A percentile compares a stretch with the other conserved stretches of the same genome.
phyloP scores from a whole-genome alignment of 2,329 filamentous ascomycete species.

The Hypoxylon sp. region DNA sequence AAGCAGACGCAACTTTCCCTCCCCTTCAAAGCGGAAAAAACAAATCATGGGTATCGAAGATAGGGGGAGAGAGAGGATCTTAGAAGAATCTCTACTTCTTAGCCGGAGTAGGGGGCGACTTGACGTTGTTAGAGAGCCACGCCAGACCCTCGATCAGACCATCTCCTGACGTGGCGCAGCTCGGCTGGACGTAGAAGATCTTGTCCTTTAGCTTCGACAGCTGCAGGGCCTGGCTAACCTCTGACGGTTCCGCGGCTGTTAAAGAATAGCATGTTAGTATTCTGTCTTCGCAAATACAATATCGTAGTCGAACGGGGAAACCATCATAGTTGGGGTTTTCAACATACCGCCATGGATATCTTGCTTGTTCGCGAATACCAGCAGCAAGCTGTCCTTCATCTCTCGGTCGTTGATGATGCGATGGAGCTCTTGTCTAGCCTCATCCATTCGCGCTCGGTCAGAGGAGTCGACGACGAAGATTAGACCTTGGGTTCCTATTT shows the following conservation, averaged over 20 bases:
- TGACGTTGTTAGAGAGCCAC: constrained; percentile 87
- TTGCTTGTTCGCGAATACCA: constrained; percentile 99
- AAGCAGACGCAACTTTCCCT: not conserved
- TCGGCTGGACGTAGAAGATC: constrained; percentile 85
- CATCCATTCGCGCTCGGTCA: constrained; percentile 88
- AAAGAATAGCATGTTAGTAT: constrained; percentile 20
- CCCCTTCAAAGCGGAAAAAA: constrained; percentile 10
- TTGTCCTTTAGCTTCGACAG: constrained; percentile 81
- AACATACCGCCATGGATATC: constrained; percentile 81
- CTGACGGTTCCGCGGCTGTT: constrained; percentile 78
- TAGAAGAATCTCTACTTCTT: constrained; percentile 57
- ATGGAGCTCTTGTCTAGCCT: constrained; percentile 91
- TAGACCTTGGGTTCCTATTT: constrained; percentile 86
- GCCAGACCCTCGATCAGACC: constrained; percentile 82
- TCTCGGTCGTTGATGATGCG: constrained; percentile 98
- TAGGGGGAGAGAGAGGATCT: constrained; percentile 11
- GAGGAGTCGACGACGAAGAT: constrained; percentile 99
- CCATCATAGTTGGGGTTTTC: not conserved
- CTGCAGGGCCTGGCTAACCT: constrained; percentile 80
- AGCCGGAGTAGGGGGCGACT: constrained; percentile 63
- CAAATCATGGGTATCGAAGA: constrained; percentile 30
- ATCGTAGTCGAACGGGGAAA: not conserved
- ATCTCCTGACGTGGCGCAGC: constrained; percentile 82
- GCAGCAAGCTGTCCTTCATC: constrained; percentile 92
- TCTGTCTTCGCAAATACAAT: not conserved